Base-by-base conservation (phyloP, 1,284 basidiomycete genomes). In the Fomitiporia mediterranea region DNA sequence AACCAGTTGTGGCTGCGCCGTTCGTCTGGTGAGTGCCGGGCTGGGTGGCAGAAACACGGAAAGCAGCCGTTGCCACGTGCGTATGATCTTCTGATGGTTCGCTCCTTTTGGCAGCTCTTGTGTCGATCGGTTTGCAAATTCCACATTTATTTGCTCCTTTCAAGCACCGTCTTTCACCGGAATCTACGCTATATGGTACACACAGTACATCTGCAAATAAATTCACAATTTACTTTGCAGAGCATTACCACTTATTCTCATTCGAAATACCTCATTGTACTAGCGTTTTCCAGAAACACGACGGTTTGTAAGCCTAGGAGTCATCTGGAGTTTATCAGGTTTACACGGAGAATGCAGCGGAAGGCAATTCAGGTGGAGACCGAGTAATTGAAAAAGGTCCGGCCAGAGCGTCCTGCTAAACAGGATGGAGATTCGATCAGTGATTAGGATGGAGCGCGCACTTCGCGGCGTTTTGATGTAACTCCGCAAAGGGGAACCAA, bases 81-180 rank as follows among this genome's bases (percentile, higher is more conserved):
- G 27, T 30, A 28, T 46, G 44, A 46, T 46, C 25, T 46, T 46
- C 44, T 46, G 44, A 46, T 46, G 44, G 25, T 28, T 27, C 11
- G n/a, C 17, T 17, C 25, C 4, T 25, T 46, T 46, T 19, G 43
- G 13, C 19, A n/a, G 30, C 17, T 46, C 30, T 28, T 17, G 25
- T 30, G 44, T 46, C 44, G 44, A 46, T 46, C 44, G 19, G n/a
- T 46, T 30, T 46, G 25, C 44, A 46, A 46, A 15, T 34, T 46
- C 27, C 44, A 11, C 25, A 28, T n/a, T n/a, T n/a, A n/a, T n/a
- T n/a, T n/a, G n/a, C 42, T 23, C 17, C 2, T 42, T 4, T 43
- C 19, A 43, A 21, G 11, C 23, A 43, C 27, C n/a, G 7, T 23
- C 19, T 23, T 43, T 4, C 42, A 13, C 42, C 13, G 42, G 21